phyloP scores from a whole-genome alignment of 495 filamentous ascomycete genomes.

The Cercophora sp. region DNA sequence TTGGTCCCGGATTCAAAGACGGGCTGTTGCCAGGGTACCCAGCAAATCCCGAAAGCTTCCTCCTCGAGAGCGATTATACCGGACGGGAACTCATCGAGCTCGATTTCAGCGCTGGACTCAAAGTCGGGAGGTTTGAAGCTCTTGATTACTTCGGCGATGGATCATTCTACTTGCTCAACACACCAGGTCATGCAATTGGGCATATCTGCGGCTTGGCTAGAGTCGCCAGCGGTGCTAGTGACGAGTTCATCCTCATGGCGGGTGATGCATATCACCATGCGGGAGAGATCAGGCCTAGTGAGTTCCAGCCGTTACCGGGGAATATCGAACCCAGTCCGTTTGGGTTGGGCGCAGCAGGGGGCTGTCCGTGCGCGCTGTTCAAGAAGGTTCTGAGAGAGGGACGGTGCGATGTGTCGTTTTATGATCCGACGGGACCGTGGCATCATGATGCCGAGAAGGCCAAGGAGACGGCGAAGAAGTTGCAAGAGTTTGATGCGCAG shows the following conservation, averaged over 20 bases:
- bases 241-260: conserved; percentile 52
- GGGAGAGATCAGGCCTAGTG: conserved; percentile 47
- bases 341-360: no score
- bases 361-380: conserved; percentile 42
- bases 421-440: conserved; percentile 20
- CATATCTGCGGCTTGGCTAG: conserved; percentile 53
- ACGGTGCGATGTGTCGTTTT: conserved; percentile 29
- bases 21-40: conserved; percentile 48
- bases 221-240: conserved; percentile 28
- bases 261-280: conserved; percentile 50
- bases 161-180: conserved; percentile 51
- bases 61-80: conserved; percentile 42
- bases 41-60: conserved; percentile 29
- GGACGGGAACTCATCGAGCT: conserved; percentile 39
- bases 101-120: conserved; percentile 31
- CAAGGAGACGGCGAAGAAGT: conserved; percentile 34
- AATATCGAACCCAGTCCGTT: conserved; percentile 35
- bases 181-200: conserved; percentile 51
- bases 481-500: conserved; percentile 44
- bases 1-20: conserved; percentile 53
- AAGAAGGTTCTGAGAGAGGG: conserved; percentile 25
- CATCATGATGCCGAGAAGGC: conserved; percentile 24
- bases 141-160: conserved; percentile 60
- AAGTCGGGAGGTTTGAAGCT: conserved; percentile 46
- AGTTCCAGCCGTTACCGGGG: conserved; percentile 43